Conservation (phyloP, 1,139 yeast genomes). For the Casaregolazyma lundiana region DNA sequence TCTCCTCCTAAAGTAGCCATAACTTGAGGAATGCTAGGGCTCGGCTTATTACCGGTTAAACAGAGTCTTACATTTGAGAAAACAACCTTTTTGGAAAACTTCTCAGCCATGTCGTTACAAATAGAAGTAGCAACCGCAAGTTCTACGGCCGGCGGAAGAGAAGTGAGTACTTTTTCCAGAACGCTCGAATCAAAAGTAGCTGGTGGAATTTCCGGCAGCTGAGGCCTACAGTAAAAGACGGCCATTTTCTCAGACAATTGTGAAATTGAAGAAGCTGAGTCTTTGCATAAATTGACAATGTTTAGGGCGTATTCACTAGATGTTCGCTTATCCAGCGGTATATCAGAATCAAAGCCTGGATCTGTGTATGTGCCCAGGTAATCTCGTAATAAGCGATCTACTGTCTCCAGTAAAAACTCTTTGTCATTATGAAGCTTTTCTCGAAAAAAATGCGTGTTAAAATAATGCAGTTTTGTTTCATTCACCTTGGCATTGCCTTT, state of each 20-base stretch:
- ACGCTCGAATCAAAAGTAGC: constrained; percentile 3
- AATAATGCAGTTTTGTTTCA: constrained; percentile 63
- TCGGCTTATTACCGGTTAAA: constrained; percentile 67
- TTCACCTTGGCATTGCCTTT: constrained; percentile 93
- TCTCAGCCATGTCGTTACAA: constrained; percentile 8
- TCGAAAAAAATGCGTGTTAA: constrained; percentile 61
- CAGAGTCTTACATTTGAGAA: constrained; percentile 66
- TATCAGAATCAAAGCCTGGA: constrained; percentile 15
- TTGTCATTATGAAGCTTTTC: constrained; percentile 23
- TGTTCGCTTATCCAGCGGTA: constrained; percentile 13
- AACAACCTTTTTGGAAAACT: constrained; percentile 34
- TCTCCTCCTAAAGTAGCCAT: constrained; percentile 52
- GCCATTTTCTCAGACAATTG: constrained; percentile 18
- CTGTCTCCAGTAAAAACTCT: not conserved
- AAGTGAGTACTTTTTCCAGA: constrained; percentile 3
- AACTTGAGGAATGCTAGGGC: constrained; percentile 61
- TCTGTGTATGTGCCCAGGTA: not conserved
- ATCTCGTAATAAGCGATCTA: not conserved
- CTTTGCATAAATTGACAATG: constrained; percentile 18
- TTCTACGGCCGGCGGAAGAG: not conserved
- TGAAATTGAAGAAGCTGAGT: constrained; percentile 19
- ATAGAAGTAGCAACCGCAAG: constrained; percentile 4
- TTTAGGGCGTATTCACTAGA: constrained; percentile 18
- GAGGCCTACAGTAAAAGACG: constrained; percentile 10
- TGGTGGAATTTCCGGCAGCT: constrained; percentile 1